phyloP scores from a whole-genome alignment of 257 asterid genomes.

The Cordia subcordata region DNA sequence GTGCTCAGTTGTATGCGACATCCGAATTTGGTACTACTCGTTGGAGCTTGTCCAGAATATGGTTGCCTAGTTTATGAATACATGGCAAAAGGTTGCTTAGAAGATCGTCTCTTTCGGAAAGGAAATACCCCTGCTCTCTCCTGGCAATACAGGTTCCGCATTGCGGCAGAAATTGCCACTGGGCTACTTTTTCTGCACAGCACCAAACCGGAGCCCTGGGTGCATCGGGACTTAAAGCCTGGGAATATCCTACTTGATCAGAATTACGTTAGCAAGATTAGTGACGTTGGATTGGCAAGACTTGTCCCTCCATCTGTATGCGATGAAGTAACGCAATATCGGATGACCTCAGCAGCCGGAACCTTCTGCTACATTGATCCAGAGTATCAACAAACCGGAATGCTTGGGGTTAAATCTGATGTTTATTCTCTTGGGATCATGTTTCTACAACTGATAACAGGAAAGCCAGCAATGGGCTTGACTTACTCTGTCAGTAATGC shows the following conservation, averaged over 20 bases:
- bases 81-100: conserved; percentile 88
- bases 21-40: conserved; percentile 82
- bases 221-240: conserved; percentile 91
- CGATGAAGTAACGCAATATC: conserved; percentile 56
- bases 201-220: conserved; percentile 86
- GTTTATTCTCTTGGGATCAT: conserved; percentile 74
- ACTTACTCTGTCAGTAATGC: conserved; percentile 44
- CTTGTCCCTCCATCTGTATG: conserved; percentile 61
- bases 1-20: conserved; percentile 85
- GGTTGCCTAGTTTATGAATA: conserved; percentile 84
- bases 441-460: conserved; percentile 63
- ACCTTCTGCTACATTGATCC: conserved; percentile 93
- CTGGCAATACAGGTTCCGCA: conserved; percentile 80
- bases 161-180: conserved; percentile 72
- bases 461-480: conserved; percentile 75
- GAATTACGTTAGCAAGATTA: conserved; percentile 70
- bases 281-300: conserved; percentile 86
- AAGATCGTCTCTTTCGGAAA: conserved; percentile 49
- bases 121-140: conserved; percentile 51
- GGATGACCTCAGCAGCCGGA: conserved; percentile 91
- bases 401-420: conserved; percentile 92
- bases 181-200: conserved; percentile 84
- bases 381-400: conserved; percentile 85
- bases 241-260: conserved; percentile 77
- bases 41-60: conserved; percentile 92